These are phyloP conservation scores for Monosporascus ibericus DNA, from an alignment of 2,329 filamentous ascomycete genomes.

Conservation along the genomic window DNA sequence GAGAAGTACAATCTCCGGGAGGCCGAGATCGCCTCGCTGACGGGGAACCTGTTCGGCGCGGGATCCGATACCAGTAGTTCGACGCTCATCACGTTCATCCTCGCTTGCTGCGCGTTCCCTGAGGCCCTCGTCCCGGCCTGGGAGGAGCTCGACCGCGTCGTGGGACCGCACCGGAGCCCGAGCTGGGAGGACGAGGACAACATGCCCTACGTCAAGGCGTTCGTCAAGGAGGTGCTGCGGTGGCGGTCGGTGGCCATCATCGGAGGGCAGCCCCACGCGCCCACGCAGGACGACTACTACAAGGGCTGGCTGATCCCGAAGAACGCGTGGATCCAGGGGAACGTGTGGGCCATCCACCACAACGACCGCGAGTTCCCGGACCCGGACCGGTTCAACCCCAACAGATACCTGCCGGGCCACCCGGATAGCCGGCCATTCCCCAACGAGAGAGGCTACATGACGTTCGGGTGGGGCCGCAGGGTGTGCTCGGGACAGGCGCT, in stretches of 20 bases:
- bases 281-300: constrained; percentile 40
- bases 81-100: constrained; percentile 40
- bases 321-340: constrained; percentile 42
- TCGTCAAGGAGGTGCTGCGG: constrained; percentile 50
- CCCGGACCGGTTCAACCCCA: constrained; percentile 37
- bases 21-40: constrained; percentile 39
- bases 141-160: constrained; percentile 44
- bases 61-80: constrained; percentile 43
- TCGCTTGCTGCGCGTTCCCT: constrained; percentile 44
- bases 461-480: constrained; percentile 50
- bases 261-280: constrained; percentile 44
- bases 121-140: constrained; percentile 41
- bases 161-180: constrained; percentile 42
- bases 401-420: constrained; percentile 33
- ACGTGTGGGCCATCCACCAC: constrained; percentile 44
- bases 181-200: constrained; percentile 39
- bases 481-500: constrained; percentile 48
- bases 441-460: constrained; percentile 45
- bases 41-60: constrained; percentile 42
- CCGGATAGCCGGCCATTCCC: constrained; percentile 38
- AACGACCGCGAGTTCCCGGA: constrained; percentile 41
- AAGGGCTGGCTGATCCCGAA: constrained; percentile 44
- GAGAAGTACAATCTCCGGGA: constrained; percentile 38
- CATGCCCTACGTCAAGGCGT: constrained; percentile 46
- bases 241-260: constrained; percentile 50